Conservation (phyloP, 768 basidiomycete species). For the Pleurotus eryngii region DNA sequence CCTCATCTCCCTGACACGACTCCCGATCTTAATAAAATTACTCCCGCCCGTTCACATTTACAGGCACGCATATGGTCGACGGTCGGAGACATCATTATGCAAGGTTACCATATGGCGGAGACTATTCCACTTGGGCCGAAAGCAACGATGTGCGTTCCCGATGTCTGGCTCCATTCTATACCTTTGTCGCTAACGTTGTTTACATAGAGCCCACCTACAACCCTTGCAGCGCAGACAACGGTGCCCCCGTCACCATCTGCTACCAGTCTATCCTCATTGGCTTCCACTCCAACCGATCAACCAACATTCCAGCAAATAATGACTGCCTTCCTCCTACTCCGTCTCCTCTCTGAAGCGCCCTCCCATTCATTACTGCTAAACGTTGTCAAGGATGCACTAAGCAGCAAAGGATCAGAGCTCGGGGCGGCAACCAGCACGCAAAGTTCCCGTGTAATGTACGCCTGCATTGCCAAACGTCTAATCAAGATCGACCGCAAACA, state of each 20-base stretch:
- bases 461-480: conserved; percentile 77
- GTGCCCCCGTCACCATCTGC: conserved; percentile 54
- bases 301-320: conserved; percentile 69
- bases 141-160: conserved; percentile 54
- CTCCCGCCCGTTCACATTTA: background rate
- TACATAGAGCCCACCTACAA: conserved; percentile 53
- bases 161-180: background rate
- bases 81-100: conserved; percentile 61
- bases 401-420: conserved; percentile 32
- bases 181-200: conserved; percentile 5
- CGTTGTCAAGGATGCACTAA: conserved; percentile 56
- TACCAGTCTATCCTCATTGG: conserved; percentile 54
- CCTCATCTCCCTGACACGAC: background rate
- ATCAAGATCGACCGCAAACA: conserved; percentile 74
- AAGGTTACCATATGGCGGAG: conserved; percentile 36
- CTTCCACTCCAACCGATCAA: conserved; percentile 26
- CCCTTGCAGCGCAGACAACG: conserved; percentile 47
- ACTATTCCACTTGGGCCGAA: conserved; percentile 48
- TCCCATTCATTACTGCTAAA: conserved; percentile 57
- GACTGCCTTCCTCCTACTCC: conserved; percentile 62
- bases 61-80: conserved; percentile 71
- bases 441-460: conserved; percentile 62
- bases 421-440: conserved; percentile 31
- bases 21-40: background rate
- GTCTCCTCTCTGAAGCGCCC: conserved; percentile 51